phyloP scores from a whole-genome alignment of 495 filamentous ascomycete species.

The Immersiella caudata region DNA sequence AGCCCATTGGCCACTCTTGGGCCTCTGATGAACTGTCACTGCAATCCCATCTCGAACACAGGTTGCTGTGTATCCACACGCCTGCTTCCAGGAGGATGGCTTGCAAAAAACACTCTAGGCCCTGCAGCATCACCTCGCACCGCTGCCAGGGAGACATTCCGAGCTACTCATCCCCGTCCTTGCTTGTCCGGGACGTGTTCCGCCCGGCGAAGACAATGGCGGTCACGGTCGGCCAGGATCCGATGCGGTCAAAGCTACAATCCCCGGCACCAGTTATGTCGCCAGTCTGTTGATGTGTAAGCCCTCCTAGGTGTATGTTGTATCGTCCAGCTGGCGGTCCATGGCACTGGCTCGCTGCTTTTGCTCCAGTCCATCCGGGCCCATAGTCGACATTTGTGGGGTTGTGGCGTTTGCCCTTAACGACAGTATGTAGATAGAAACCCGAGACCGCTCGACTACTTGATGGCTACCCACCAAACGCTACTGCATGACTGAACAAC shows the following conservation, averaged over 20 bases:
- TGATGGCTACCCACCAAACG: background rate
- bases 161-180: background rate
- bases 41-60: background rate
- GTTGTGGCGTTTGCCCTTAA: too few relatives aligned
- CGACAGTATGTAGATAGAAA: too few relatives aligned
- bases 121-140: constrained; percentile 11
- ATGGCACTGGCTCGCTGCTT: too few relatives aligned
- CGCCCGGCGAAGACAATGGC: background rate
- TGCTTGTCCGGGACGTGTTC: background rate
- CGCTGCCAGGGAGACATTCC: background rate
- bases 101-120: background rate
- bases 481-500: background rate
- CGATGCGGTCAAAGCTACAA: background rate
- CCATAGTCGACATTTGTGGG: too few relatives aligned
- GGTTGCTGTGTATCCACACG: background rate
- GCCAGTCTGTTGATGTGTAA: too few relatives aligned
- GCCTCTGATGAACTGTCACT: constrained; percentile 10
- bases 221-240: background rate
- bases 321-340: too few relatives aligned
- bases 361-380: too few relatives aligned
- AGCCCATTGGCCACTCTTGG: constrained; percentile 13
- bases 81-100: background rate
- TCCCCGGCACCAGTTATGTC: background rate
- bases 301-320: too few relatives aligned
- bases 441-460: background rate